phyloP scores from a whole-genome alignment of 192 early-diverging fungal species.

The Chytriomyces sp. region DNA sequence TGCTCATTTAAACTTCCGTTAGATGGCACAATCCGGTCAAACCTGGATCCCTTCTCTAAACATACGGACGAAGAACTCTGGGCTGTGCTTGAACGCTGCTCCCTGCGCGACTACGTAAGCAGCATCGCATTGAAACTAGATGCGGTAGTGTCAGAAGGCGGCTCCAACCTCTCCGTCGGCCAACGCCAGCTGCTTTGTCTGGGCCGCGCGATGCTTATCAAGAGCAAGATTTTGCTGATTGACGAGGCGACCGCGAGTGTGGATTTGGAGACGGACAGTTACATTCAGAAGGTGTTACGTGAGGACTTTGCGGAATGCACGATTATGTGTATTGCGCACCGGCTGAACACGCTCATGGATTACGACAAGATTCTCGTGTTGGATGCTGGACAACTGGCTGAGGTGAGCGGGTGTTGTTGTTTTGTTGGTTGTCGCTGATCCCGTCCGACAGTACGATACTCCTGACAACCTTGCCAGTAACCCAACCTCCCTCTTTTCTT shows the following conservation, averaged over 20 bases:
- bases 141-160: slow-evolving; percentile 68
- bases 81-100: slow-evolving; percentile 71
- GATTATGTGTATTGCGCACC: slow-evolving; percentile 81
- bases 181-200: slow-evolving; percentile 64
- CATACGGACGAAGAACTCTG: slow-evolving; percentile 70
- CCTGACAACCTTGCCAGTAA: not conserved
- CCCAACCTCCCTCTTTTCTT: slow-evolving; percentile 37
- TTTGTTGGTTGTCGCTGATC: not conserved
- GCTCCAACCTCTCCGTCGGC: slow-evolving; percentile 81
- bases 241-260: slow-evolving; percentile 76
- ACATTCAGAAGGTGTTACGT: slow-evolving; percentile 79
- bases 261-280: slow-evolving; percentile 76
- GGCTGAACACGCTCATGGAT: slow-evolving; percentile 63
- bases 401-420: slow-evolving; percentile 43
- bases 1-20: not conserved
- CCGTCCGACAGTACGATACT: not conserved
- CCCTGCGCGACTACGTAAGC: slow-evolving; percentile 49
- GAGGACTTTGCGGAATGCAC: slow-evolving; percentile 61
- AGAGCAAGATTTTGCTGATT: slow-evolving; percentile 34
- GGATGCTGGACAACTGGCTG: slow-evolving; percentile 64
- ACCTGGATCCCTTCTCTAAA: slow-evolving; percentile 72
- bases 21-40: slow-evolving; percentile 61
- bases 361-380: slow-evolving; percentile 74
- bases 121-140: slow-evolving; percentile 52
- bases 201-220: slow-evolving; percentile 39